Base-by-base conservation (phyloP, 2,329 filamentous ascomycete genomes). In the Sarocladium kiliense region DNA sequence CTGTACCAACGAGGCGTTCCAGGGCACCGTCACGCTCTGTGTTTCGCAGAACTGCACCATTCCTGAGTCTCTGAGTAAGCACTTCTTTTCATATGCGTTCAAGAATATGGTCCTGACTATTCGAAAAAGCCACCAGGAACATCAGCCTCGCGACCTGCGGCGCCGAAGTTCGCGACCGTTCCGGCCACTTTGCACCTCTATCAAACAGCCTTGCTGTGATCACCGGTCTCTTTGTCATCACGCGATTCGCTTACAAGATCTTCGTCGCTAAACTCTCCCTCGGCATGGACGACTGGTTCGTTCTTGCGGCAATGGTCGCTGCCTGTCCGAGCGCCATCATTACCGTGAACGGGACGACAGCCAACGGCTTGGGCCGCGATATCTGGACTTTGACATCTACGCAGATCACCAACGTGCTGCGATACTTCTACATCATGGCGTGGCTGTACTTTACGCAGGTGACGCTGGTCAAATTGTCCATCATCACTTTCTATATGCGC, bases 401-500 rank as follows among this genome's bases (percentile, higher is more conserved):
- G 9, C 53, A 49, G 27, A 49, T 34, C 53, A 34, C 25, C 27
- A 3, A 26, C 26, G n/a, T 44, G 9, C 41, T 71, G 3, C 63
- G 66, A 27, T 69, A 66, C 60, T 69, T 75, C 21, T 77, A 74
- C 58, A 63, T 68, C 54, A 67, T 68, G 59, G 66, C 66, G 7
- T 57, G 63, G 49, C 50, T 77, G 21, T 77, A 79, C 62, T 77
- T 78, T 59, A 49, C 65, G 1, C 65, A 72, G 19, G 61, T 74
- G 3, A 63, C 71, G 10, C 63, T 77, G 37, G 68, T 76, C 37
- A 77, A 79, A 58, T 62, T 78, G 7, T 73, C 77, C 9, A 69
- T 82, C 54, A 68, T 81, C 9, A 66, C 74, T 59, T 78, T 81
- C 65, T 81, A 78, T 63, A 66, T 77, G 27, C 73, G 76, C 45